phyloP scores from a whole-genome alignment of 305 asterid species.

The Solanum hybrid region DNA sequence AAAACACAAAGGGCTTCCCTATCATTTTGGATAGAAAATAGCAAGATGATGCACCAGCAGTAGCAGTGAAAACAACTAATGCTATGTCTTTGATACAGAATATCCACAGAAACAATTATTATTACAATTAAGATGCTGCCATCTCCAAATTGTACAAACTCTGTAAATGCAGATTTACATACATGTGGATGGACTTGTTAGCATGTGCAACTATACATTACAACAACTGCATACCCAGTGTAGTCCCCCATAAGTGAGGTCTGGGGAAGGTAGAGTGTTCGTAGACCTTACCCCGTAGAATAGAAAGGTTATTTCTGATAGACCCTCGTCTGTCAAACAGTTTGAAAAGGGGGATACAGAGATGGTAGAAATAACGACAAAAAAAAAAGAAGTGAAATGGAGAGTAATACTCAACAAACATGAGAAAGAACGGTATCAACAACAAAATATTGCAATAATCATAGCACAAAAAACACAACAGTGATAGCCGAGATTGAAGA shows the following conservation, averaged over 20 bases:
- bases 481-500: neutral
- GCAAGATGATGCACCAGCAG: neutral
- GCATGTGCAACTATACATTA: neutral
- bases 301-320: neutral
- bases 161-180: neutral
- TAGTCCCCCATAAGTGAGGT: neutral
- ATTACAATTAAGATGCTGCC: neutral
- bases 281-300: neutral
- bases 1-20: slow-evolving; percentile 34
- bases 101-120: neutral
- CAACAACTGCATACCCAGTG: neutral
- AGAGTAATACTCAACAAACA: neutral
- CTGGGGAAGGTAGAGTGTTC: neutral
- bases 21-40: neutral
- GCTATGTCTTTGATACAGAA: neutral
- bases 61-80: neutral
- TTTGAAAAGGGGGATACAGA: neutral
- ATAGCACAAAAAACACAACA: neutral
- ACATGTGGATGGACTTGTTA: neutral
- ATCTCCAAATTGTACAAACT: neutral
- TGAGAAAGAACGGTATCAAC: neutral
- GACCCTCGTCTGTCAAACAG: neutral
- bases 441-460: neutral
- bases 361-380: neutral
- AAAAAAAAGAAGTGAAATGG: neutral